Evolutionary conservation across 2,329 filamentous ascomycete species (phyloP), one percentile per base, ranked within the genome.

Genomic region (Hypoxylon sp.): DNA sequence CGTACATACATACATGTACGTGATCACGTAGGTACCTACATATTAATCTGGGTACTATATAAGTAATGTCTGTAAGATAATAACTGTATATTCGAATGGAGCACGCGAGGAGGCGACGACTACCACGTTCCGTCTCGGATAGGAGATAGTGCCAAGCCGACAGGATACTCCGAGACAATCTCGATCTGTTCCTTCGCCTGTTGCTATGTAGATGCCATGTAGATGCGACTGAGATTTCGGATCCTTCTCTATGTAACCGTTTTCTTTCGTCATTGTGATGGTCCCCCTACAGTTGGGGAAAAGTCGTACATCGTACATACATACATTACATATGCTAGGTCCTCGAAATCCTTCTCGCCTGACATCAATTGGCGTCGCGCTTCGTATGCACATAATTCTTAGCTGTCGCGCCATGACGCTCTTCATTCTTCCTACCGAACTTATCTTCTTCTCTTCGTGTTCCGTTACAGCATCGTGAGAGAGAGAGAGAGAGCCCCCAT

Each of bases 121-220:
- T 61, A 62, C 65, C 62, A 67, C 65, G 62, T 62, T 67, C 28
- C 59, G 58, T 67, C 65, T 65, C 64, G 48, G 62, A 62, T 60
- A 58, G 59, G 62, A 54, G 49, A 62, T 59, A 41, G 37, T 24
- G 61, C 64, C 61, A 61, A 67, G 64, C 56, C 47, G 47, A 55
- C 2, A 20, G 49, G 58, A 56, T 51, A 47, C 54, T 59, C 64
- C 51, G 56, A 60, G 65, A 62, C 39, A 64, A 67, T 67, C 65
- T 67, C 51, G 55, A 62, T 64, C 61, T 51, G 32, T 43, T 37
- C 34, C 11, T 49, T 57, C 58, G n/a, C n/a, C n/a, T n/a, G n/a
- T n/a, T n/a, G n/a, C n/a, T n/a, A n/a, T n/a, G n/a, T n/a, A n/a
- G n/a, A n/a, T n/a, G n/a, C n/a, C n/a, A n/a, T n/a, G n/a, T 65